Base-by-base conservation (phyloP, 441 rosid species). In the Daphne laureola region DNA sequence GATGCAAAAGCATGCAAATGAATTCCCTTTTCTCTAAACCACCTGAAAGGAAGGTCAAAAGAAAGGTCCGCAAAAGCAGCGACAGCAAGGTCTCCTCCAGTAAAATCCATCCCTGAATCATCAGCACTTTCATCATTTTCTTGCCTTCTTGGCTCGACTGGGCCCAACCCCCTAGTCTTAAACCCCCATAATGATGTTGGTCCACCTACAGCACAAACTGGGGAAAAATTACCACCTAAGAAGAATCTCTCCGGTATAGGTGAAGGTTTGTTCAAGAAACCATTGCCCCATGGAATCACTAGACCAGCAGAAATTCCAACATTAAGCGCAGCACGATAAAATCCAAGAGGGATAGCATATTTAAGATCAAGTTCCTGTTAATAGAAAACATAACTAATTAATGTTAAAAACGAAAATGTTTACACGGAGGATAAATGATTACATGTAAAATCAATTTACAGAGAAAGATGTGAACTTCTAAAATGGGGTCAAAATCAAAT, bases 21-120 rank as follows among this genome's bases (percentile, higher is more conserved):
- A 54, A 93, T 72, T 62, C 98, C 96, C 64, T 81, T 86, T 57
- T 82, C 86, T 64, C 76, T 78, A 42, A 77, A 71, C 95, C 96
- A 89, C 57, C 72, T 81, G 47, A 77, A 63, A 16, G 97, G 97
- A 55, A 89, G 74, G 72, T 92, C 92, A 70, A 92, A 89, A 46
- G 98, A 92, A 61, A 92, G 71, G 66, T 92, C 96, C 2, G 87
- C 96, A 67, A 89, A 80, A 50, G 90, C 82, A 72, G 94, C 75
- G 15, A 78, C 73, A 11, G 97, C 94, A 63, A 82, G 73, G 62
- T 93, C 96, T 67, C 98, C 98, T 70, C 98, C 97, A 46, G 83
- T 70, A 67, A 76, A 85, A 73, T 87, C 98, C 48, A 80, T 68
- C 54, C 76, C 93, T 50, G 76, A 31, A 51, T 73, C 40, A 18